These are phyloP conservation scores for Apostasia shenzhenica DNA, from an alignment of 106 monocot genomes.

Conservation along the genomic window DNA sequence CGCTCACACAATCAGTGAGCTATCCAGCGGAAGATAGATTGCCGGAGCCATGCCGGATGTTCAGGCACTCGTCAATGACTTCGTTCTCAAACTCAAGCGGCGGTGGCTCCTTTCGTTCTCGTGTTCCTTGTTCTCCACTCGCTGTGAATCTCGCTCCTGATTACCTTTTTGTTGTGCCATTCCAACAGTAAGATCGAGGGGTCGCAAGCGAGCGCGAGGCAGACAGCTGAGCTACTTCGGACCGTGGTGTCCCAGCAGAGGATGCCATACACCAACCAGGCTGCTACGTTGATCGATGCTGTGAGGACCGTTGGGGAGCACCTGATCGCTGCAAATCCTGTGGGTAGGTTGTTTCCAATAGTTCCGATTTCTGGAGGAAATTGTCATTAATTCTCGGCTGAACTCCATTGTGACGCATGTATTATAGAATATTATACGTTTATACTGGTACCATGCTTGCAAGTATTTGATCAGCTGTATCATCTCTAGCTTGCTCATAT, in stretches of 20 bases:
- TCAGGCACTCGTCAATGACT: slow-evolving; percentile 66
- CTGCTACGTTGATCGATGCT: slow-evolving; percentile 53
- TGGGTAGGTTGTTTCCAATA: slow-evolving; percentile 34
- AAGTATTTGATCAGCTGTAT: no score
- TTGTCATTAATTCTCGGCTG: neutral
- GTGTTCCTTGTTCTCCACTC: neutral
- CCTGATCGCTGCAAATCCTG: slow-evolving; percentile 84
- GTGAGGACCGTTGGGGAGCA: slow-evolving; percentile 68
- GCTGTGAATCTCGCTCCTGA: neutral
- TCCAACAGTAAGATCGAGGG: slow-evolving; percentile 81
- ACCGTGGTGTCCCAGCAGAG: slow-evolving; percentile 82
- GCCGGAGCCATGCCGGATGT: slow-evolving; percentile 72
- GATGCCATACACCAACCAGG: slow-evolving; percentile 64
- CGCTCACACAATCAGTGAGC: no score
- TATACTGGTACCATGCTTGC: no score
- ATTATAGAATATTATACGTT: neutral
- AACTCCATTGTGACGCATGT: neutral
- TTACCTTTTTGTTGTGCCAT: neutral
- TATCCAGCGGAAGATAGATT: neutral
- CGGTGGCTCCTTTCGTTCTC: slow-evolving; percentile 21
- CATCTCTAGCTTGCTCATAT: no score
- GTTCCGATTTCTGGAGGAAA: no score
- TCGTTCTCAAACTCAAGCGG: slow-evolving; percentile 80
- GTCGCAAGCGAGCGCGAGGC: slow-evolving; percentile 77
- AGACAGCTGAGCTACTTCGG: slow-evolving; percentile 90